A percentile compares a stretch with the other conserved stretches of the same genome.
These are phyloP conservation scores for Camelina sativa DNA, from an alignment of 345 rosid genomes.

Conservation along the genomic window DNA sequence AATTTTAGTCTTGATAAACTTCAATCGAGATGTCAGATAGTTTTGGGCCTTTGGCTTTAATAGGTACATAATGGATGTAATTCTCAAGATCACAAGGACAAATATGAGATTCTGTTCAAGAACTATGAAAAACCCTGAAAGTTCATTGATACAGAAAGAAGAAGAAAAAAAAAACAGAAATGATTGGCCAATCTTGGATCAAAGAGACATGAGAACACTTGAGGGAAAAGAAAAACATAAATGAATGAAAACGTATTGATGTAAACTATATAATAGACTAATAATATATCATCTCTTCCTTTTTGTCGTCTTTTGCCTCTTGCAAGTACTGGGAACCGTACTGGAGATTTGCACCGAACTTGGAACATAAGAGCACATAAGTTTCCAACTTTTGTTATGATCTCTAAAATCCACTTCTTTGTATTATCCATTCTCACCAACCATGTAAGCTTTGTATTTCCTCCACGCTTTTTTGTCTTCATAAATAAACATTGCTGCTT, in stretches of 20 bases:
- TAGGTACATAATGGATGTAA: too few species aligned
- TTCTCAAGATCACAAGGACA: too few species aligned
- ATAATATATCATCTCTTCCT: neutral
- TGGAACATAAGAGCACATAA: neutral
- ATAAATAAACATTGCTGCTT: neutral
- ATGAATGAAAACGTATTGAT: neutral
- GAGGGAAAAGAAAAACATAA: neutral
- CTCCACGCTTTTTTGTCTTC: neutral
- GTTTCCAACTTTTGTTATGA: neutral
- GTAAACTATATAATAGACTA: neutral
- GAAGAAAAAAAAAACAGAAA: too few species aligned
- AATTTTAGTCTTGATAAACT: neutral
- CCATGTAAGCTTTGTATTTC: neutral
- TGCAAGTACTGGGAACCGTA: neutral
- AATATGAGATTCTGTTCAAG: neutral
- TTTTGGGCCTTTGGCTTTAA: too few species aligned
- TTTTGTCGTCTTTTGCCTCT: neutral
- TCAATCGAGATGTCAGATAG: too few species aligned
- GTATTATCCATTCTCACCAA: neutral
- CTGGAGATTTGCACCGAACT: neutral
- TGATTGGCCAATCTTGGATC: neutral
- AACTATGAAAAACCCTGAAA: neutral
- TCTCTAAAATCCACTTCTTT: neutral
- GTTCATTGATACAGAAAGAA: neutral
- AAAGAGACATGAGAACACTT: neutral